Percentiles rank a stretch among this genome's conserved stretches.
Conservation (phyloP, 1,284 basidiomycete species). For the Cerioporus squamosus region DNA sequence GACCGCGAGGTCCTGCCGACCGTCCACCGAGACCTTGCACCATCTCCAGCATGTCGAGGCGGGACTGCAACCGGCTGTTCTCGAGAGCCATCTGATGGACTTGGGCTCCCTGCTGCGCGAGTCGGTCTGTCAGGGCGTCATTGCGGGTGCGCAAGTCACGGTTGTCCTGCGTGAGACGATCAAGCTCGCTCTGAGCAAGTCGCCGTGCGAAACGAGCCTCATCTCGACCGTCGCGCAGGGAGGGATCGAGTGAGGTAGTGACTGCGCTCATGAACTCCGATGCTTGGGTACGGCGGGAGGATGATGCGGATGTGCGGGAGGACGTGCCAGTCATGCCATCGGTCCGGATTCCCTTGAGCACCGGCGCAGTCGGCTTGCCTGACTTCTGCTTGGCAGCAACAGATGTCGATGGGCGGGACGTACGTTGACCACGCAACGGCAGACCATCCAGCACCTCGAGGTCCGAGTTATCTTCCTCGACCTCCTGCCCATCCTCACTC, state of each 20-base stretch:
- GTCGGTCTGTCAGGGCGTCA: background rate
- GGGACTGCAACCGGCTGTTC: background rate
- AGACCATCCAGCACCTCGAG: background rate
- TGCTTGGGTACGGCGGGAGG: background rate
- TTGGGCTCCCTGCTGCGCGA: background rate
- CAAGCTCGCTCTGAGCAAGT: background rate
- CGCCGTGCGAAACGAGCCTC: background rate
- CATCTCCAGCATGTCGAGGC: conserved; percentile 1
- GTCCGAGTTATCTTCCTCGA: background rate
- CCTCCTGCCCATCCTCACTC: background rate
- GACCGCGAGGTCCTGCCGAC: background rate
- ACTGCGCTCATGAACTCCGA: background rate
- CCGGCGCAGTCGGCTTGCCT: background rate
- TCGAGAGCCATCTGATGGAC: background rate
- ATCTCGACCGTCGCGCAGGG: background rate
- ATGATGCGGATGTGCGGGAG: background rate
- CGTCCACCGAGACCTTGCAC: background rate
- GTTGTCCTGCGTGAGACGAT: background rate
- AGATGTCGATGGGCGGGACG: no score
- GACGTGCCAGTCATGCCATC: background rate
- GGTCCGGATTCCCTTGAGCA: no score
- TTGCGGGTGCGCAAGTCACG: background rate
- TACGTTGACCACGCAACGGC: background rate
- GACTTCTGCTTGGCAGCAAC: no score
- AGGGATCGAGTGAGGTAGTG: background rate